Conservation (phyloP, 306 rosid species). For the Begonia fuchsioides region DNA sequence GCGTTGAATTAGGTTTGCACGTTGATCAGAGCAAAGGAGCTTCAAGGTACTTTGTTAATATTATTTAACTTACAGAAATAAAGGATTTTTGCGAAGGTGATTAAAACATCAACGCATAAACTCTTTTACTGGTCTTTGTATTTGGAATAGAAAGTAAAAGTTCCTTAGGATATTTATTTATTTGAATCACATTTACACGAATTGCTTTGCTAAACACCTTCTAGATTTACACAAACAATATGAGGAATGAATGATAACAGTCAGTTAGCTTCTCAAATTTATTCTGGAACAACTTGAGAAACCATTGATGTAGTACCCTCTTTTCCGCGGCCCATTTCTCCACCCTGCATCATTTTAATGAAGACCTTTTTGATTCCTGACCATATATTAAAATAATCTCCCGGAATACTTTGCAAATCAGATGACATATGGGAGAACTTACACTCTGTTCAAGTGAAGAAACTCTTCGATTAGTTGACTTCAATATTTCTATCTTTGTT, state of each 20-base stretch:
- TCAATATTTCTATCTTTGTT: conserved; percentile 42
- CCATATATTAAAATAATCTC: background rate
- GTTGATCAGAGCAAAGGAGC: conserved; percentile 26
- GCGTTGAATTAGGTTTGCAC: conserved; percentile 33
- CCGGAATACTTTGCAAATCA: background rate
- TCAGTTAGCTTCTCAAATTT: too few relatives aligned
- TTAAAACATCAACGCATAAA: too few relatives aligned
- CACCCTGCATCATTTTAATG: conserved; percentile 17
- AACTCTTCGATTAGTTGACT: conserved; percentile 27
- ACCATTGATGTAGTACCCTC: conserved; percentile 18
- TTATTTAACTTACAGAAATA: too few relatives aligned
- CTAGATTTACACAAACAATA: too few relatives aligned
- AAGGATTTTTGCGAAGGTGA: too few relatives aligned
- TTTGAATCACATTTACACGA: too few relatives aligned
- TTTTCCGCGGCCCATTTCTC: conserved; percentile 10
- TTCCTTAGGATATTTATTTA: too few relatives aligned
- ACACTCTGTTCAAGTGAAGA: conserved; percentile 24
- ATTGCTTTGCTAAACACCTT: too few relatives aligned
- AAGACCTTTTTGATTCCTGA: conserved; percentile 1
- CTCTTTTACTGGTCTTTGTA: too few relatives aligned
- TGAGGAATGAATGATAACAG: too few relatives aligned
- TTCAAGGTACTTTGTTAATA: conserved; percentile 16
- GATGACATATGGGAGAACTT: conserved; percentile 16
- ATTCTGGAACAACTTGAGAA: too few relatives aligned
- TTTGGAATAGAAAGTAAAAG: too few relatives aligned